These are phyloP conservation scores for Anethum foeniculum DNA, from an alignment of 140 eudicot species.

Conservation along the genomic window DNA sequence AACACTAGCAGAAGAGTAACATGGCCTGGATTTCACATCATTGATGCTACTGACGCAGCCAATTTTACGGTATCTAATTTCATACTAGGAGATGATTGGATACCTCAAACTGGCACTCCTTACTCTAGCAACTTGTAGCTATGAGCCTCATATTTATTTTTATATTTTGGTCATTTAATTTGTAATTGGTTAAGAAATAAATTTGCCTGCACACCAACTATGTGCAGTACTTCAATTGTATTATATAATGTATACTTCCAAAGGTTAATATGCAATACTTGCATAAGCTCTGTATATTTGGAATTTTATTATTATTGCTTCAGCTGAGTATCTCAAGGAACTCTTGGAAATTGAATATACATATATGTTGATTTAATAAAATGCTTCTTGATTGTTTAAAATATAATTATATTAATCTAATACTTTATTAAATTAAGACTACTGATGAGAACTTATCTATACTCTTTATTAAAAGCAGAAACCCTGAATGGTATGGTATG, in stretches of 20 bases:
- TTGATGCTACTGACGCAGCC: background rate
- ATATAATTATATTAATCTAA: too few species aligned
- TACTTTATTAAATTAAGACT: too few species aligned
- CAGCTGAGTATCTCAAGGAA: background rate
- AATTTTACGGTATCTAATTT: slow-evolving; percentile 6
- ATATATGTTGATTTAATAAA: too few species aligned
- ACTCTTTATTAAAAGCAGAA: too few species aligned
- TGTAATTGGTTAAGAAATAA: background rate
- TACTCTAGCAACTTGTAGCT: background rate
- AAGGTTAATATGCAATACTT: background rate
- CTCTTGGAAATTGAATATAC: background rate
- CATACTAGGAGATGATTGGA: slow-evolving; percentile 5
- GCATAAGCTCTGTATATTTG: background rate
- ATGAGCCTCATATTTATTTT: background rate
- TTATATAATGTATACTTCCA: background rate
- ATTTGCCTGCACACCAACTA: background rate
- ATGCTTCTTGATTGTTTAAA: too few species aligned
- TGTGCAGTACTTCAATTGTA: background rate
- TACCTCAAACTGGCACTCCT: background rate
- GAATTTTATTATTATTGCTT: background rate
- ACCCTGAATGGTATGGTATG: too few species aligned
- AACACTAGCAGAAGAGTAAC: slow-evolving; percentile 4
- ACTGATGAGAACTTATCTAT: too few species aligned
- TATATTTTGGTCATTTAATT: background rate
- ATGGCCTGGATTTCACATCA: slow-evolving; percentile 13